Conservation (phyloP, 805 yeast genomes). For the Metschnikowia henanensis region DNA sequence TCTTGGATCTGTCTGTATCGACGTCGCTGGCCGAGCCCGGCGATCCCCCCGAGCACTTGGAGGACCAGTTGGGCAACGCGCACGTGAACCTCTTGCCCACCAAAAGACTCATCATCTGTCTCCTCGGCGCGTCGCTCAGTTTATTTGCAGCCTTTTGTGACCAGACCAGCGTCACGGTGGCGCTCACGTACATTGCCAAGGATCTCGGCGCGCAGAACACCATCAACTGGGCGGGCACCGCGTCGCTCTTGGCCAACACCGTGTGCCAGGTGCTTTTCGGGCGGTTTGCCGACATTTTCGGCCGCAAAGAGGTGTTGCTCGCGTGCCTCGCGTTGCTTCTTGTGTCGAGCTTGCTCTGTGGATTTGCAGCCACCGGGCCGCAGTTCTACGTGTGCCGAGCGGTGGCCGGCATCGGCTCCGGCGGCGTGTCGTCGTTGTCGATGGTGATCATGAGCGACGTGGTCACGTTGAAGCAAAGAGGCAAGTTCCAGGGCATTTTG, state of each 20-base stretch:
- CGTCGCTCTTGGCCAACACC: slow-evolving; percentile 65
- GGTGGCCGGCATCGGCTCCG: slow-evolving; percentile 58
- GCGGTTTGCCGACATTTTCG: slow-evolving; percentile 63
- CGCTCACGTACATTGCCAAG: slow-evolving; percentile 47
- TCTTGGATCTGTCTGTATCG: slow-evolving; percentile 9
- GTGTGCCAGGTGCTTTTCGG: slow-evolving; percentile 79
- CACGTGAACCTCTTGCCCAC: slow-evolving; percentile 43
- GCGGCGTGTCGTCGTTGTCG: slow-evolving; percentile 52
- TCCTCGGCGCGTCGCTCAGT: slow-evolving; percentile 39
- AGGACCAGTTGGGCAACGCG: slow-evolving; percentile 38
- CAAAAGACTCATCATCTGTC: slow-evolving; percentile 36
- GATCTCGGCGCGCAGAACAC: slow-evolving; percentile 47
- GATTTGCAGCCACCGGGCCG: slow-evolving; percentile 40
- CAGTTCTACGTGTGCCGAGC: slow-evolving; percentile 52
- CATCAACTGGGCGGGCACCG: slow-evolving; percentile 72
- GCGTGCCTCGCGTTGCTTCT: slow-evolving; percentile 46
- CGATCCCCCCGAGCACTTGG: slow-evolving; percentile 9
- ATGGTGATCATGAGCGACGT: slow-evolving; percentile 56
- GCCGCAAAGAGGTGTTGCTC: slow-evolving; percentile 48
- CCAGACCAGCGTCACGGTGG: slow-evolving; percentile 49
- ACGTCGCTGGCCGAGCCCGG: slow-evolving; percentile 7
- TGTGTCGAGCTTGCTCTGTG: slow-evolving; percentile 45
- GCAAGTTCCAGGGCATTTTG: slow-evolving; percentile 53
- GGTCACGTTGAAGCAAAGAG: slow-evolving; percentile 53
- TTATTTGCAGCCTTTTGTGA: slow-evolving; percentile 46